These are phyloP conservation scores for California macrophylla DNA, from an alignment of 441 rosid species.

Conservation along the genomic window DNA sequence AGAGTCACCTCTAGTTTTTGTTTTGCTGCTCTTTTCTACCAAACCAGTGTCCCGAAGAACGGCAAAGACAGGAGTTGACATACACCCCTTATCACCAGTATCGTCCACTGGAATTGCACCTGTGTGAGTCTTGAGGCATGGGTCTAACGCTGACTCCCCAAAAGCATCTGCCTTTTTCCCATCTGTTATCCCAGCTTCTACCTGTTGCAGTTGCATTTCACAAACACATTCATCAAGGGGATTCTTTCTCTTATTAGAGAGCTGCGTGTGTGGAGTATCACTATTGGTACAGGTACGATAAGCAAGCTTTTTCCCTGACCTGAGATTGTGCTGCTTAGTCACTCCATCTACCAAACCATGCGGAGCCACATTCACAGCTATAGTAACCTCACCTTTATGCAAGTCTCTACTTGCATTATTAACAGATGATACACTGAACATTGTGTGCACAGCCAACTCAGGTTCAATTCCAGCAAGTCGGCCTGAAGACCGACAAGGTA, in stretches of 20 bases:
- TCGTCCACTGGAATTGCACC: constrained; percentile 28
- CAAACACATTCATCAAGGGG: constrained; percentile 15
- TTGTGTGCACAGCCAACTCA: constrained; percentile 5
- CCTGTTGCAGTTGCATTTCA: constrained; percentile 10
- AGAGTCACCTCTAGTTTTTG: background rate
- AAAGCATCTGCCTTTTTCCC: constrained; percentile 21
- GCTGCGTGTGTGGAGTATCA: constrained; percentile 3
- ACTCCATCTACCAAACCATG: constrained; percentile 9
- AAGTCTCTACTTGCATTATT: constrained; percentile 13
- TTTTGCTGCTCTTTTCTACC: background rate
- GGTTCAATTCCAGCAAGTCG: constrained; percentile 25
- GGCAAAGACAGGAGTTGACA: background rate
- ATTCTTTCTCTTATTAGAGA: constrained; percentile 19
- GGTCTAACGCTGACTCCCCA: constrained; percentile 27
- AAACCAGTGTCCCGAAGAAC: background rate
- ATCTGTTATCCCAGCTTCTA: constrained; percentile 17
- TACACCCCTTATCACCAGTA: constrained; percentile 12
- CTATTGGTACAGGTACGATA: constrained; percentile 9
- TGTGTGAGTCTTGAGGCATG: constrained; percentile 43
- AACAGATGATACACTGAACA: constrained; percentile 11
- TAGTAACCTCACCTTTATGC: constrained; percentile 6
- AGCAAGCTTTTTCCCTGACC: constrained; percentile 3
- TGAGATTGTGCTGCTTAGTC: constrained; percentile 17
- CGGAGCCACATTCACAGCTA: constrained; percentile 9
- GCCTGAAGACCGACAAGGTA: constrained; percentile 28